phyloP scores from a whole-genome alignment of 441 rosid genomes.

The Rhodomyrtus psidioides region DNA sequence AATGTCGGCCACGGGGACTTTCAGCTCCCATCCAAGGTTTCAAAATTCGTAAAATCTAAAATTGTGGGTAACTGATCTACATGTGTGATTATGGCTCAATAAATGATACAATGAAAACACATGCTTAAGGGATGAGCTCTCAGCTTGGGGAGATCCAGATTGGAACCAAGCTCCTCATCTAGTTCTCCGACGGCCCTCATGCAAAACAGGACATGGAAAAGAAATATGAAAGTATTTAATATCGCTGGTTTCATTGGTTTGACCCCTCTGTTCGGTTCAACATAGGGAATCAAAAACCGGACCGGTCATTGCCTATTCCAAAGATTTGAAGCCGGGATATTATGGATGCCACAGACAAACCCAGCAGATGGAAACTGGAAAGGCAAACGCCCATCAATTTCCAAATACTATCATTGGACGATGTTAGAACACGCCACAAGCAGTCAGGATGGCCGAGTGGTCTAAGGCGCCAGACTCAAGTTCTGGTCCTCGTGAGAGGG shows the following conservation, averaged over 20 bases:
- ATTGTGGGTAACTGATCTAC: background rate
- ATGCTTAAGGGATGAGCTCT: background rate
- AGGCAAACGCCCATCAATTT: background rate
- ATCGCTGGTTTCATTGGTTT: background rate
- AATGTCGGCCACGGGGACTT: fast-evolving
- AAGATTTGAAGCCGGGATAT: background rate
- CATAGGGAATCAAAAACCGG: background rate
- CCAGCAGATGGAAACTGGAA: background rate
- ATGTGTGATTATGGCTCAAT: background rate
- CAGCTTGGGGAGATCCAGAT: background rate
- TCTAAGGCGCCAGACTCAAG: conserved; percentile 99
- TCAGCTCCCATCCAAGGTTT: background rate
- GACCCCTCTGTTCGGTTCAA: background rate
- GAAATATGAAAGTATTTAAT: background rate
- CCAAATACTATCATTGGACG: fast-evolving
- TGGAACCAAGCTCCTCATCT: background rate
- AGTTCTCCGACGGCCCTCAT: background rate
- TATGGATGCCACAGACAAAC: background rate
- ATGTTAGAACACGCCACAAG: no score
- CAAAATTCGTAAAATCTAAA: background rate
- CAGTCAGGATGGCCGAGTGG: conserved; percentile 90
- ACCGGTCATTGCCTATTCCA: background rate
- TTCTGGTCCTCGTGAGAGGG: conserved; percentile 82
- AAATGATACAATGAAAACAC: background rate
- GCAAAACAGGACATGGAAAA: background rate